Evolutionary conservation across 2,329 filamentous ascomycete species (phyloP).

Genomic region (Sarocladium oryzae): DNA sequence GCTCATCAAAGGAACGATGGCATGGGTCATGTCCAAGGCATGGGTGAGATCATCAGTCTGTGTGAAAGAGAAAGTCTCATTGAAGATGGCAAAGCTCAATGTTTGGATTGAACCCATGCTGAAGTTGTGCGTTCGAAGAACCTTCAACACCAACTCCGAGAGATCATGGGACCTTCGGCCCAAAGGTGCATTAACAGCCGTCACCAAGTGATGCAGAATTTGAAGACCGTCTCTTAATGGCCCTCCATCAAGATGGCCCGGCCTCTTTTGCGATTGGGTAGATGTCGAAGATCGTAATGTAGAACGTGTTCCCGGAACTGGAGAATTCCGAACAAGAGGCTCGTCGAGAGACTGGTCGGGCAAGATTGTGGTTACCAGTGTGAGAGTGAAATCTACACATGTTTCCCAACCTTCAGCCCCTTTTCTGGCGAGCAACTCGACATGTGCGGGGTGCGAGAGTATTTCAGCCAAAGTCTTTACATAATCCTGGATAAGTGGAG

Average conservation of each 20-base stretch:
- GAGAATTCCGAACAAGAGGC: slow-evolving; percentile 35
- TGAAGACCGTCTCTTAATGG: slow-evolving; percentile 40
- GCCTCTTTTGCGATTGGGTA: slow-evolving; percentile 23
- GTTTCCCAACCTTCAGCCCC: slow-evolving; percentile 58
- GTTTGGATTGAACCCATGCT: slow-evolving; percentile 61
- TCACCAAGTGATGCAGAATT: slow-evolving; percentile 58
- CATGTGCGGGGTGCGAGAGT: slow-evolving; percentile 66
- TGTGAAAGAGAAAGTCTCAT: slow-evolving; percentile 58
- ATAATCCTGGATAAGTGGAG: slow-evolving; percentile 69
- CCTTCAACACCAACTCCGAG: slow-evolving; percentile 48
- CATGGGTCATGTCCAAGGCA: slow-evolving; percentile 51
- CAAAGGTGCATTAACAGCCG: slow-evolving; percentile 62
- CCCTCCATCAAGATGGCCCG: slow-evolving; percentile 23
- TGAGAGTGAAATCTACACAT: slow-evolving; percentile 65
- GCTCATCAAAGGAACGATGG: slow-evolving; percentile 64
- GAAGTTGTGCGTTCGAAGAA: slow-evolving; percentile 53
- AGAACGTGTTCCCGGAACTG: slow-evolving; percentile 31
- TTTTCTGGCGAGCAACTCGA: slow-evolving; percentile 64
- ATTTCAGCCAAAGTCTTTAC: slow-evolving; percentile 67
- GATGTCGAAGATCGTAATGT: slow-evolving; percentile 22
- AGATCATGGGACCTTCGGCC: slow-evolving; percentile 49
- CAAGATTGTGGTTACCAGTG: slow-evolving; percentile 47
- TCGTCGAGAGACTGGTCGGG: slow-evolving; percentile 22
- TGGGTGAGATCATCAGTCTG: slow-evolving; percentile 63
- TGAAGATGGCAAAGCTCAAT: slow-evolving; percentile 68